Conservation (phyloP, 371 early-diverging fungal species). For the Dichotomocladium elegans region DNA sequence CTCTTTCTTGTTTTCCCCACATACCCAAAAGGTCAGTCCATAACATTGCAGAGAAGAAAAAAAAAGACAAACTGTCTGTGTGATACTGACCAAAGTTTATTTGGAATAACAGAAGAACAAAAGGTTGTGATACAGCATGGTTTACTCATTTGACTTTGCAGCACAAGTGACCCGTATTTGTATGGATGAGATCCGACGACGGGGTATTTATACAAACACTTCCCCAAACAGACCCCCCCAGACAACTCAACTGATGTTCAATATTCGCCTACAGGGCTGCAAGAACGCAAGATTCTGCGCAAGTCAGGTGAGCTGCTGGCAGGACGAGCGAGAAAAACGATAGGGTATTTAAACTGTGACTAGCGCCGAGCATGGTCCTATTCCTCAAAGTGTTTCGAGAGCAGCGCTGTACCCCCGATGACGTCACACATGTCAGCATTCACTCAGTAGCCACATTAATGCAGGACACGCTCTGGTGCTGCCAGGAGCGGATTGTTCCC, state of each 20-base stretch:
- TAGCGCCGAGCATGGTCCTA: constrained; percentile 36
- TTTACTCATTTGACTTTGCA: constrained; percentile 38
- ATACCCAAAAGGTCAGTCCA: background rate
- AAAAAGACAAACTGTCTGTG: no score
- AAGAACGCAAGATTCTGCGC: constrained; percentile 40
- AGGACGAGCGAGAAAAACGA: constrained; percentile 1
- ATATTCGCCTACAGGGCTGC: constrained; percentile 17
- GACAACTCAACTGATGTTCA: background rate
- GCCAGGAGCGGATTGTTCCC: constrained; percentile 41
- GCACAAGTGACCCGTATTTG: constrained; percentile 34
- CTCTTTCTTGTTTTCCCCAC: background rate
- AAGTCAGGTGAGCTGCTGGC: constrained; percentile 45
- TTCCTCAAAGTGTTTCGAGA: constrained; percentile 38
- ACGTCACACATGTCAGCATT: constrained; percentile 29
- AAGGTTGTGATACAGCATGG: constrained; percentile 5
- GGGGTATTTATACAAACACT: constrained; percentile 21
- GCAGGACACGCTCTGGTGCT: constrained; percentile 41
- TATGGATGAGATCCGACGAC: constrained; percentile 36
- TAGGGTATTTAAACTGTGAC: background rate
- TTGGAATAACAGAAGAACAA: no score
- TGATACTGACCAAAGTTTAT: no score
- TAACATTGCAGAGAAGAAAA: no score
- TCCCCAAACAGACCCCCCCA: background rate
- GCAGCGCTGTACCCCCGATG: constrained; percentile 27
- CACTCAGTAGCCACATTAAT: constrained; percentile 49